Evolutionary conservation across 768 basidiomycete genomes (phyloP), one percentile per base, ranked within the genome.

Genomic region (Naganishia onofrii): DNA sequence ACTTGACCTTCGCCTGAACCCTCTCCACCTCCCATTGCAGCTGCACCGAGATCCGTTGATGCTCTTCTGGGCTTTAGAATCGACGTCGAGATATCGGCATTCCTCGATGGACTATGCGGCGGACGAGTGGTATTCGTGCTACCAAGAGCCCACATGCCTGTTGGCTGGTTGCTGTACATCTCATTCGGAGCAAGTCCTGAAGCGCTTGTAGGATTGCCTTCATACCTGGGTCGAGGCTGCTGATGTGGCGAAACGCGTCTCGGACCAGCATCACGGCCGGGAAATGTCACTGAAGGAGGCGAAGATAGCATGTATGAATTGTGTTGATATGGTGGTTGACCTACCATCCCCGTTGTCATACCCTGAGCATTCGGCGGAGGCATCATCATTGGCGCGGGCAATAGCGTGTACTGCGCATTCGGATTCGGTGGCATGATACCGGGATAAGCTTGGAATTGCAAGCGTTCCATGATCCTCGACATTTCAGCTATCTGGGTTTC

Each of bases 121-220:
- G 60, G 38, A 26, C 38, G 60, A 13, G 60, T 23, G 7, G 60
- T 15, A 26, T 13, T 29, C 4, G 60, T 5, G 15, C 36, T 26
- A n/a, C 42, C 26, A 13, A 63, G 42, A 12, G 19, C 60, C 60
- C 60, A 63, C 60, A 63, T 63, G 17, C 38, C 23, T 29, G 57
- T 21, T 31, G 36, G 32, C 23, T 63, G 60, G 28, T 63, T 44
- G 42, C 46, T 44, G 23, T 63, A 63, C 10, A 42, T 42, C 28
- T 63, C 36, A 44, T 19, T 42, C n/a, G 60, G 12, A 19, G 60
- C 23, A 44, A 63, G 19, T 15, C 23, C 32, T 3, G 36, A 34
- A 15, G 31, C 60, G 26, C 38, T 63, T 5, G 60, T 17, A 26
- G 6, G 42, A 12, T 44, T 26, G 7, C 60, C 13, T n/a, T 63